Evolutionary conservation across 169 alveolate genomes (phyloP).

Genomic region (Haemoproteus tartakovskyi): DNA sequence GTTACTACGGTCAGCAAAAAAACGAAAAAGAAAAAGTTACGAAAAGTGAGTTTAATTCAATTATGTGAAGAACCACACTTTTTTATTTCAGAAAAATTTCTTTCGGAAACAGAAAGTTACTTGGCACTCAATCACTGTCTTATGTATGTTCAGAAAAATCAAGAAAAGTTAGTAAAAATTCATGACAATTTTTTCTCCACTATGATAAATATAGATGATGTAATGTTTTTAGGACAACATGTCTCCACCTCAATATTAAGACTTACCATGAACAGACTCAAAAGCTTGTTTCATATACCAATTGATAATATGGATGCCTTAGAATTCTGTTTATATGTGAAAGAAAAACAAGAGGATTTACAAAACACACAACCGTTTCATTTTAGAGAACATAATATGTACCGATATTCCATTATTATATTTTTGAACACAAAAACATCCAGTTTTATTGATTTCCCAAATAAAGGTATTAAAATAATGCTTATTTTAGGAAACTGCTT

Average conservation of each 20-base stretch:
- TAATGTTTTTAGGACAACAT: constrained; percentile 22
- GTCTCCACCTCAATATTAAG: constrained; percentile 33
- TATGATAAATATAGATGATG: constrained; percentile 31
- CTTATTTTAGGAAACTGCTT: constrained; percentile 13
- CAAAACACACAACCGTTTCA: not conserved
- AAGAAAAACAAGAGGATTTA: constrained; percentile 2
- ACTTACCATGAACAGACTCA: constrained; percentile 10
- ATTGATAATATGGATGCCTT: constrained; percentile 11
- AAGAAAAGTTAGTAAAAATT: constrained; percentile 17
- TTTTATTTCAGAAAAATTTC: constrained; percentile 25
- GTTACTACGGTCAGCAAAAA: constrained; percentile 25
- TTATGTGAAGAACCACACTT: constrained; percentile 8
- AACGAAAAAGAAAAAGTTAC: constrained; percentile 24
- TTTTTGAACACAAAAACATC: constrained; percentile 10
- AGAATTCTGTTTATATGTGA: constrained; percentile 33
- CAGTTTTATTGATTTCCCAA: constrained; percentile 21
- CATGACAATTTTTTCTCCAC: constrained; percentile 18
- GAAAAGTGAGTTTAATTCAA: constrained; percentile 43
- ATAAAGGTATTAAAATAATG: constrained; percentile 32
- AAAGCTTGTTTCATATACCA: constrained; percentile 25
- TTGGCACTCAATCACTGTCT: constrained; percentile 46
- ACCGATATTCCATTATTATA: constrained; percentile 25
- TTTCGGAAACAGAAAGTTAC: constrained; percentile 37
- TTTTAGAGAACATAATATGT: constrained; percentile 6
- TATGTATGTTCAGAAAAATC: constrained; percentile 35